These are phyloP conservation scores for Lichtheimia ornata DNA, from an alignment of 371 early-diverging fungal genomes.

Conservation along the genomic window DNA sequence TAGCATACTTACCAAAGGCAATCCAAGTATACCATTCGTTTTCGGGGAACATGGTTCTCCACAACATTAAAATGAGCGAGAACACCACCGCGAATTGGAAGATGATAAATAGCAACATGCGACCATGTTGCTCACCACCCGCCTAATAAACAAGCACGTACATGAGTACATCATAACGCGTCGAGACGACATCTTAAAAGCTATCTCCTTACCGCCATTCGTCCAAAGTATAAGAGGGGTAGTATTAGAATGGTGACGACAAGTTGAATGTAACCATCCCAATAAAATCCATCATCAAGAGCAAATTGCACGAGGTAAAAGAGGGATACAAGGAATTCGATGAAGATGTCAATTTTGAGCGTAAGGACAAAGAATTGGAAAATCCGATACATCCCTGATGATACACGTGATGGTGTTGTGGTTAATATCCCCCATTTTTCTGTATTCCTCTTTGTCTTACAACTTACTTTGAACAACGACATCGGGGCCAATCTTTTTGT, in stretches of 20 bases:
- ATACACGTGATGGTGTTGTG: neutral
- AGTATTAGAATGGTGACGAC: slow-evolving; percentile 39
- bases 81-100: slow-evolving; percentile 43
- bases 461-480: slow-evolving; percentile 44
- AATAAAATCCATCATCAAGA: slow-evolving; percentile 17
- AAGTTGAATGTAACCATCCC: slow-evolving; percentile 33
- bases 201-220: slow-evolving; percentile 34
- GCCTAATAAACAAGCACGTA: slow-evolving; percentile 22
- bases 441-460: slow-evolving; percentile 7
- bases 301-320: slow-evolving; percentile 35
- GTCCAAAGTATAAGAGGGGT: slow-evolving; percentile 44
- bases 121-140: slow-evolving; percentile 28
- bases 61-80: slow-evolving; percentile 37
- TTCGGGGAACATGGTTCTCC: slow-evolving; percentile 23
- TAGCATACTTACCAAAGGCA: slow-evolving; percentile 42
- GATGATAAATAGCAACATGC: slow-evolving; percentile 39
- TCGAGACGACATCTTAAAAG: slow-evolving; percentile 8
- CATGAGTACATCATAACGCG: slow-evolving; percentile 33
- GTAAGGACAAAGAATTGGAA: slow-evolving; percentile 41
- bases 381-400: slow-evolving; percentile 49
- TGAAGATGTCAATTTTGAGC: slow-evolving; percentile 37
- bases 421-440: neutral
- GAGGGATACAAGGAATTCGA: slow-evolving; percentile 32
- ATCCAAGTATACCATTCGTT: slow-evolving; percentile 48
- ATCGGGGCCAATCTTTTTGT: slow-evolving; percentile 55